Percentiles rank a stretch among this genome's conserved stretches.
Evolutionary conservation across 768 basidiomycete species (phyloP).

Genomic region (Termitomyces sp.): DNA sequence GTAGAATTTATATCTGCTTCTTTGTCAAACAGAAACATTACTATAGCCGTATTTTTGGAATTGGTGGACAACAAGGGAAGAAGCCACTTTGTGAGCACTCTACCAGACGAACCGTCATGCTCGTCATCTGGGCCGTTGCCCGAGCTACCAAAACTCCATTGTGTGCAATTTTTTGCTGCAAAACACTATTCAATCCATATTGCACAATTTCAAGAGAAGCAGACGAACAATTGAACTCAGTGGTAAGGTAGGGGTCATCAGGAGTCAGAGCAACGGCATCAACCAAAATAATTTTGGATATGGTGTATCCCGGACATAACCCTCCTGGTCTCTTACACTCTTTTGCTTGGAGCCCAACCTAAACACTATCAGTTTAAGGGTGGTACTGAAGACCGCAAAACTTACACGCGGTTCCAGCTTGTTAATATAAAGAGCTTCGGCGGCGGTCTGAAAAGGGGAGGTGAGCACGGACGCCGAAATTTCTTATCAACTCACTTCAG

Average conservation of each 20-base stretch:
- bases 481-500: too few species aligned
- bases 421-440: conserved; percentile 75
- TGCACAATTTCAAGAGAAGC: neutral
- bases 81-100: too few species aligned
- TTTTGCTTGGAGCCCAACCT: conserved; percentile 72
- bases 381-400: neutral
- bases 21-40: too few species aligned
- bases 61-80: too few species aligned
- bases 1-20: too few species aligned
- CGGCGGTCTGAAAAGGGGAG: too few species aligned
- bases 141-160: conserved; percentile 82
- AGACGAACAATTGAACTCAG: conserved; percentile 69
- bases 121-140: conserved; percentile 62
- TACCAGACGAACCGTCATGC: too few species aligned
- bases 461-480: too few species aligned
- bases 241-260: conserved; percentile 78
- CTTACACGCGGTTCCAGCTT: conserved; percentile 76
- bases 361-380: neutral
- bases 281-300: conserved; percentile 78
- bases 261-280: conserved; percentile 75
- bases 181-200: neutral
- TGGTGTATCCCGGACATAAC: conserved; percentile 79
- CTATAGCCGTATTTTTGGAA: too few species aligned
- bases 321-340: conserved; percentile 63
- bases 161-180: conserved; percentile 67